phyloP scores from a whole-genome alignment of 352 stramenopile genomes.

The Phytopythium litorale region DNA sequence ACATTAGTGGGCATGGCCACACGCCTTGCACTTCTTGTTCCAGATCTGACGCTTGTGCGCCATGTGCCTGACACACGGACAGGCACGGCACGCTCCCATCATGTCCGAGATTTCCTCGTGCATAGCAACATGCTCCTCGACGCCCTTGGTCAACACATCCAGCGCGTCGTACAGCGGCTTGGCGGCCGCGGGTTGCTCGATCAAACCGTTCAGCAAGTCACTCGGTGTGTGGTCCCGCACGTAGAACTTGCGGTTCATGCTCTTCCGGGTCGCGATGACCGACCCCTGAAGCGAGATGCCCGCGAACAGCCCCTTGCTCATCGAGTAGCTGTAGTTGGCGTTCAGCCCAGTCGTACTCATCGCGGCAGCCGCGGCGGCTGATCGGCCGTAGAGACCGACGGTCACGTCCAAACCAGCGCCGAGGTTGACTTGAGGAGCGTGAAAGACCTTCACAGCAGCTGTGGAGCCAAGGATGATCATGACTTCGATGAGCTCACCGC shows the following conservation, averaged over 20 bases:
- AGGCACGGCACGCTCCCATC: constrained; percentile 42
- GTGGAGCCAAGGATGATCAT: constrained; percentile 91
- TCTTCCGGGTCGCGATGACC: constrained; percentile 66
- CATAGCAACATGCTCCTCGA: constrained; percentile 35
- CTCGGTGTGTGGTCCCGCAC: constrained; percentile 43
- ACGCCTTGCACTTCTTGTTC: constrained; percentile 69
- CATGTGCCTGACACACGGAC: constrained; percentile 35
- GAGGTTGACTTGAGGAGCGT: constrained; percentile 80
- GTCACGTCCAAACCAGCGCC: constrained; percentile 84
- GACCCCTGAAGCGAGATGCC: constrained; percentile 88
- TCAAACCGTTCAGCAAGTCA: constrained; percentile 41
- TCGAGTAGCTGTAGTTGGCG: constrained; percentile 91
- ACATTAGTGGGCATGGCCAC: constrained; percentile 41
- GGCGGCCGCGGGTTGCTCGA: constrained; percentile 40
- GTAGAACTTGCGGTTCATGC: constrained; percentile 93
- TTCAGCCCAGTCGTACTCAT: constrained; percentile 55
- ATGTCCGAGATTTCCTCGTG: constrained; percentile 26
- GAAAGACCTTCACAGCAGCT: constrained; percentile 81
- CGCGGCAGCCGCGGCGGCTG: constrained; percentile 59
- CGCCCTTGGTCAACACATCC: constrained; percentile 43
- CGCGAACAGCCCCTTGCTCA: constrained; percentile 91
- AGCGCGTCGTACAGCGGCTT: constrained; percentile 48
- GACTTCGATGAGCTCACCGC: constrained; percentile 87
- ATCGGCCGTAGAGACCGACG: constrained; percentile 78
- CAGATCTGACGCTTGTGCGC: constrained; percentile 41